A percentile compares a stretch with the other conserved stretches of the same genome.
phyloP scores from a whole-genome alignment of 768 basidiomycete genomes.

The Podaxis sp. region DNA sequence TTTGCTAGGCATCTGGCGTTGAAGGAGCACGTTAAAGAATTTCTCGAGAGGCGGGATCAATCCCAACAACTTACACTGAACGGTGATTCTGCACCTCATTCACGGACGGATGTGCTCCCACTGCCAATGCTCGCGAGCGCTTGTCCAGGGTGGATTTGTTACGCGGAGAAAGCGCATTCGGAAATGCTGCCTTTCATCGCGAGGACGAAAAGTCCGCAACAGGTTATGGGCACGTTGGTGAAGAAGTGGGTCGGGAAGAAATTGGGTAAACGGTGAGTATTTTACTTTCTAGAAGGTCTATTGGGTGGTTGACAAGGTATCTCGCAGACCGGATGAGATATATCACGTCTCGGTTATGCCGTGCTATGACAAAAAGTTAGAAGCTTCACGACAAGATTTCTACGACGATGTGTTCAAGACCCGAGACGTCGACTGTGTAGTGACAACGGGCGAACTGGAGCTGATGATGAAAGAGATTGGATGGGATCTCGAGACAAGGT shows the following conservation, averaged over 20 bases:
- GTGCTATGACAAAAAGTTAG: conserved; percentile 99
- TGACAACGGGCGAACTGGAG: conserved; percentile 94
- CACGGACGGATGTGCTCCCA: neutral
- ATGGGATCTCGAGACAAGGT: conserved; percentile 71
- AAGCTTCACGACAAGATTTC: conserved; percentile 94
- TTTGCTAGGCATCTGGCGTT: conserved; percentile 89
- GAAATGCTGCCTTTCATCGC: conserved; percentile 93
- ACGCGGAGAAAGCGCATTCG: conserved; percentile 95
- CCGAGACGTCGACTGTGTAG: conserved; percentile 94
- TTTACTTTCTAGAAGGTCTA: conserved; percentile 1
- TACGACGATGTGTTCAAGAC: conserved; percentile 80
- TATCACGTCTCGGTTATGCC: conserved; percentile 99
- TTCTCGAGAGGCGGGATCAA: conserved; percentile 62
- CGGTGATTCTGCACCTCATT: neutral
- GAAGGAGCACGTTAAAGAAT: conserved; percentile 80
- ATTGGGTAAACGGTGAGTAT: conserved; percentile 69
- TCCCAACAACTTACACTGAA: conserved; percentile 24
- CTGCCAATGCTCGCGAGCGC: conserved; percentile 94
- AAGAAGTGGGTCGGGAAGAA: conserved; percentile 80
- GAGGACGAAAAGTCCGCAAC: conserved; percentile 88
- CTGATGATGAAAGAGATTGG: conserved; percentile 78
- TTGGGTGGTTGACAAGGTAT: conserved; percentile 11
- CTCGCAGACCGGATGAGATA: conserved; percentile 72
- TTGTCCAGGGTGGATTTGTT: conserved; percentile 99
- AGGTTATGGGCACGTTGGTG: conserved; percentile 90